A percentile compares a stretch with the other conserved stretches of the same genome.
phyloP scores from a whole-genome alignment of 129 eudicot species.

The Gnaphalium uliginosum region DNA sequence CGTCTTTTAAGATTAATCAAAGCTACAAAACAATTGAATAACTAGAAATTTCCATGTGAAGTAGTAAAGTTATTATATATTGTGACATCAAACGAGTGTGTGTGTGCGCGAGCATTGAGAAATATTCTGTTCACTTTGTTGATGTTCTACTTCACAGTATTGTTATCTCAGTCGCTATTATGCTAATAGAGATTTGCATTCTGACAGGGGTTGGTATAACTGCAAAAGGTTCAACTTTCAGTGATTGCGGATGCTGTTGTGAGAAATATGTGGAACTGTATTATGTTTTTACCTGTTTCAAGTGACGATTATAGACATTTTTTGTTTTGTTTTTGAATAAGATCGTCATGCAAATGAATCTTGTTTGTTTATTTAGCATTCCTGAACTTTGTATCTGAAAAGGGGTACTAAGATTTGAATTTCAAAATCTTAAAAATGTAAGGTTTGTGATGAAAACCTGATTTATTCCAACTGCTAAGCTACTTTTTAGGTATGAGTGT shows the following conservation, averaged over 20 bases:
- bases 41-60: neutral
- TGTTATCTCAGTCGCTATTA: neutral
- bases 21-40: neutral
- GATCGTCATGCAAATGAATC: neutral
- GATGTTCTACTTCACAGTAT: neutral
- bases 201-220: neutral
- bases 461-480: neutral
- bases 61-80: neutral
- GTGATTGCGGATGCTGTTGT: neutral
- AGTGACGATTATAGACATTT: neutral
- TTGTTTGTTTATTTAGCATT: neutral
- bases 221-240: neutral
- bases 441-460: neutral
- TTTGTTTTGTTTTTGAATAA: constrained; percentile 2
- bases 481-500: no score
- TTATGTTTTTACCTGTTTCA: neutral
- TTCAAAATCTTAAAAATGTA: neutral
- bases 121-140: neutral
- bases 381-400: neutral
- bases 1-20: no score
- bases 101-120: neutral
- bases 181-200: neutral
- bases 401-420: neutral
- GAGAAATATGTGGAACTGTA: neutral
- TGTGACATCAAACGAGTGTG: neutral